These are phyloP conservation scores for Poa annua DNA, from an alignment of 176 grass and related monocot genomes.

Conservation along the genomic window DNA sequence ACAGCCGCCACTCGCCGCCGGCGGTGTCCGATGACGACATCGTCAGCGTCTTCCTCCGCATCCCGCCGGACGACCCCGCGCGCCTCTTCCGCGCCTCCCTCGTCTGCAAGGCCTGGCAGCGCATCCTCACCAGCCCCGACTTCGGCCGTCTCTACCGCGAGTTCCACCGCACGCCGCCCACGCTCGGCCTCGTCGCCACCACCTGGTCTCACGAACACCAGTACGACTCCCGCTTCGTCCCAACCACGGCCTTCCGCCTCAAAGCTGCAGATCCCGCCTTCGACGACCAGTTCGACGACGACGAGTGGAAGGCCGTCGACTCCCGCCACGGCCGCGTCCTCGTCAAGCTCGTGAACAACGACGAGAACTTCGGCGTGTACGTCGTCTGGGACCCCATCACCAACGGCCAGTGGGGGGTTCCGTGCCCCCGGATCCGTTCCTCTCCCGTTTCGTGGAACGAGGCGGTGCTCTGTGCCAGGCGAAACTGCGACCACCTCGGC, in stretches of 20 bases:
- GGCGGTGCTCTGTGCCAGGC: neutral
- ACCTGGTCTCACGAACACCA: fast-evolving
- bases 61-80: neutral
- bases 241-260: neutral
- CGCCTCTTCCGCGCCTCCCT: neutral
- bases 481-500: neutral
- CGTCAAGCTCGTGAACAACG: neutral
- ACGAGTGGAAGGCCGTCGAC: neutral
- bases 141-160: neutral
- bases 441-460: too few relatives aligned
- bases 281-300: too few relatives aligned
- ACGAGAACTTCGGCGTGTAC: neutral
- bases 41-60: neutral
- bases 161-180: neutral
- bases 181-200: neutral
- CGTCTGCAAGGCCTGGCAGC: neutral
- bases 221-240: neutral
- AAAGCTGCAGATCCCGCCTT: neutral
- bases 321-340: neutral
- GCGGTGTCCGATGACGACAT: neutral
- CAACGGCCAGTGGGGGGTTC: neutral
- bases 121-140: neutral
- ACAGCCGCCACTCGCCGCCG: neutral
- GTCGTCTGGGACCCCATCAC: neutral
- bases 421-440: neutral